Base-by-base conservation (phyloP, 805 yeast genomes). In the Metschnikowia borealis region DNA sequence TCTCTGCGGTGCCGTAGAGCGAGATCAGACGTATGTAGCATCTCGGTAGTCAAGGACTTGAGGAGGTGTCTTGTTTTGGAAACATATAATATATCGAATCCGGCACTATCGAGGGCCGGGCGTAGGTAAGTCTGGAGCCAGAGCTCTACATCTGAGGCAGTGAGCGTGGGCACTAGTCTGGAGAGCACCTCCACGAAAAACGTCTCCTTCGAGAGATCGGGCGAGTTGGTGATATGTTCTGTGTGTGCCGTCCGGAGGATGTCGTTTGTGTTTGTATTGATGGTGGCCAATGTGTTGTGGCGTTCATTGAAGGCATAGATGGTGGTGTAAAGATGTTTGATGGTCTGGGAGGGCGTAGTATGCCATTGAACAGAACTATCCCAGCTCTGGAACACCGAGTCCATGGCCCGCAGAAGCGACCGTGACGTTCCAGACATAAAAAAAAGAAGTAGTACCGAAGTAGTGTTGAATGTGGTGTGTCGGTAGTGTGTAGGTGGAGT, bases 61-160 rank as follows among this genome's bases (percentile, higher is more conserved):
- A 73, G 57, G 23, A 73, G 64, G 10, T 54, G 57, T 43, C 73
- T 53, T 10, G 71, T 48, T 43, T 66, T 65, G 10, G 55, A 56
- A 10, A 73, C 73, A 51, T 78, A 67, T 6, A 58, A 59, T n/a
- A 71, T 56, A 48, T 70, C 74, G 47, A 66, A 68, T 2, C 87
- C 84, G 0, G 85, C 83, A 34, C 85, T 79, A 56, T 83, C 84
- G 3, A 82, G 66, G 0, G 85, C 82, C 0, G 80, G 78, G 11
- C 67, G 67, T 11, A 75, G 58, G 51, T 80, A 75, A 34, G 75
- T 68, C 29, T 68, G 65, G 44, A 80, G 68, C 87, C 88, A 84
- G 37, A 69, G 61, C 20, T 61, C 54, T 8, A 78, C 61, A 10
- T 65, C 63, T 10, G 60, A 59, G 26, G 58, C 60, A 5, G 56